Conservation (phyloP, 177 flowering plant species). For the Vitis hybrid region DNA sequence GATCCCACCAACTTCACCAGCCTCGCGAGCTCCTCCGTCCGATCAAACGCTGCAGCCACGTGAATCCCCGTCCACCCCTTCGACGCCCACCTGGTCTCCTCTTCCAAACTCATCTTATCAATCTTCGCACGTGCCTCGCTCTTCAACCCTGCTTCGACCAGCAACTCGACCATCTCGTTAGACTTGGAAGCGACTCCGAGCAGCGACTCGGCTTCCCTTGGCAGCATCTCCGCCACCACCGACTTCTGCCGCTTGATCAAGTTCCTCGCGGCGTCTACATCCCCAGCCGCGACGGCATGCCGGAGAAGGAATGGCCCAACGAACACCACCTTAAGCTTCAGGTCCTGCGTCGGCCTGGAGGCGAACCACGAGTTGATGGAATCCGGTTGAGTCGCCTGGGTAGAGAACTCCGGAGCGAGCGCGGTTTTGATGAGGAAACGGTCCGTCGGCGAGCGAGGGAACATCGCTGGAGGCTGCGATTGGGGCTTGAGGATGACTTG, state of each 20-base stretch:
- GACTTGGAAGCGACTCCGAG: slow-evolving; percentile 43
- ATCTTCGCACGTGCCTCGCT: slow-evolving; percentile 13
- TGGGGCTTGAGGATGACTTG: slow-evolving; percentile 78
- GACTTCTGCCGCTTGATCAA: slow-evolving; percentile 52
- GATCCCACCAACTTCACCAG: slow-evolving; percentile 11
- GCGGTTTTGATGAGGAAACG: slow-evolving; percentile 67
- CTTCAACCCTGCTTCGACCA: slow-evolving; percentile 47
- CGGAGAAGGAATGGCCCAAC: slow-evolving; percentile 61
- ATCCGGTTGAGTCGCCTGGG: slow-evolving; percentile 21
- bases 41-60: slow-evolving; percentile 41
- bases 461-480: slow-evolving; percentile 48
- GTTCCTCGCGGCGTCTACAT: slow-evolving; percentile 38
- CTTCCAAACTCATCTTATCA: slow-evolving; percentile 4
- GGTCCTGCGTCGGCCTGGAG: slow-evolving; percentile 33
- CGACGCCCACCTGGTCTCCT: slow-evolving; percentile 19
- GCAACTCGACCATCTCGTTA: slow-evolving; percentile 33
- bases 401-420: slow-evolving; percentile 17
- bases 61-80: slow-evolving; percentile 50
- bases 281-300: slow-evolving; percentile 46
- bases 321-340: slow-evolving; percentile 68
- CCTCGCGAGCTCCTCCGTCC: slow-evolving; percentile 32
- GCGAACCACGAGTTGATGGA: slow-evolving; percentile 45
- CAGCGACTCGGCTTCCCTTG: slow-evolving; percentile 40
- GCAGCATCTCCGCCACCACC: slow-evolving; percentile 29
- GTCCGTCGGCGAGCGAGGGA: slow-evolving; percentile 71